Conservation (phyloP, 2,329 filamentous ascomycete genomes). For the Chaetomium olivaceum region DNA sequence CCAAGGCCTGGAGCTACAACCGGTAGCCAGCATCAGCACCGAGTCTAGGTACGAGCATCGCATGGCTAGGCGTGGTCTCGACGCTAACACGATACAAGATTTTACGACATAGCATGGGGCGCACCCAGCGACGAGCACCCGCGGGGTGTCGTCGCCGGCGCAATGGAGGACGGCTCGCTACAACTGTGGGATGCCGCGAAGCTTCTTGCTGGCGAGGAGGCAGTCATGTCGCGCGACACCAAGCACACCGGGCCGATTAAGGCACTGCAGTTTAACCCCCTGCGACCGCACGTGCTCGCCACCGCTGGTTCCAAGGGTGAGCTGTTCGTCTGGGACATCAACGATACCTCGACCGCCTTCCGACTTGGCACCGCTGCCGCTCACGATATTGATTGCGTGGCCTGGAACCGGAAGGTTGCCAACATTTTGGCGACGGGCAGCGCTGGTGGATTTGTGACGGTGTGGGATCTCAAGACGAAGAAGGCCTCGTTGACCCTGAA, state of each 20-base stretch:
- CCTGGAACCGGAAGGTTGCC: constrained; percentile 97
- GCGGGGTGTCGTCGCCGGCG: constrained; percentile 89
- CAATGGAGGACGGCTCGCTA: constrained; percentile 89
- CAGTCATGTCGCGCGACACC: constrained; percentile 80
- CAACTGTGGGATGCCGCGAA: constrained; percentile 89
- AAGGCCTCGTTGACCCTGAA: constrained; percentile 96
- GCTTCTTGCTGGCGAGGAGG: constrained; percentile 57
- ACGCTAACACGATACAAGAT: constrained; percentile 56
- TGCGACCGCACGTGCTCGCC: constrained; percentile 85
- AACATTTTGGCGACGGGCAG: constrained; percentile 96
- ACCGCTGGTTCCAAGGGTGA: constrained; percentile 94
- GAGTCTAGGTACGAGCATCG: constrained; percentile 71
- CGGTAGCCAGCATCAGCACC: constrained; percentile 77
- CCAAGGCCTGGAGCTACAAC: constrained; percentile 79
- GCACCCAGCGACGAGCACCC: constrained; percentile 75
- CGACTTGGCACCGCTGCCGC: constrained; percentile 84
- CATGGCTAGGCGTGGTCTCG: neutral
- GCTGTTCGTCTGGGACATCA: constrained; percentile 92
- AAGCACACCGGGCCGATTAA: constrained; percentile 95
- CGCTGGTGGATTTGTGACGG: constrained; percentile 90
- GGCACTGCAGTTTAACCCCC: constrained; percentile 92
- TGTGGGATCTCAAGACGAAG: constrained; percentile 98
- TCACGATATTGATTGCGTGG: constrained; percentile 92
- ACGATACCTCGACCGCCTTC: constrained; percentile 85
- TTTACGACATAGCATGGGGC: constrained; percentile 96